These are phyloP conservation scores for Cymbopogon flexuosus DNA, from an alignment of 202 grass and related monocot species.

Conservation along the genomic window DNA sequence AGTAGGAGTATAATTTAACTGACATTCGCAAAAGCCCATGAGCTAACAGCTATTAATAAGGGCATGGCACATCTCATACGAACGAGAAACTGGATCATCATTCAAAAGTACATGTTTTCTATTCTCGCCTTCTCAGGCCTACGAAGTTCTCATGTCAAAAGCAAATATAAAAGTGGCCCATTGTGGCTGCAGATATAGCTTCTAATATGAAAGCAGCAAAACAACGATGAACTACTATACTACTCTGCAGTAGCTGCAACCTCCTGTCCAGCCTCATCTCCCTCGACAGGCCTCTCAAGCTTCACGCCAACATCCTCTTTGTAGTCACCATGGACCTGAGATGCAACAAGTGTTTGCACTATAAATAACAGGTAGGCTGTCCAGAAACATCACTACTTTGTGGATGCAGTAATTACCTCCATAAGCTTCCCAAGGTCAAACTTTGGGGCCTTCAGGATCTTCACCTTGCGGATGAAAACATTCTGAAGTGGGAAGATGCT, in stretches of 20 bases:
- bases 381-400: background rate
- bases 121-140: too few relatives aligned
- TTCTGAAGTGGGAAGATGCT: constrained; percentile 79
- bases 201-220: too few relatives aligned
- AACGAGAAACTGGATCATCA: too few relatives aligned
- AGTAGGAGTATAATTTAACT: too few relatives aligned
- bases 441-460: constrained; percentile 89
- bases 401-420: constrained; percentile 51
- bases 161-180: too few relatives aligned
- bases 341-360: background rate
- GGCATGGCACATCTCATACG: too few relatives aligned
- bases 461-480: constrained; percentile 89
- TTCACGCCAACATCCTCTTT: constrained; percentile 88
- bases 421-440: constrained; percentile 91
- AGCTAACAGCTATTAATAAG: too few relatives aligned
- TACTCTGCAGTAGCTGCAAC: constrained; percentile 37
- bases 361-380: background rate
- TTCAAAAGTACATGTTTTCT: too few relatives aligned
- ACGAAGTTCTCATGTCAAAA: too few relatives aligned
- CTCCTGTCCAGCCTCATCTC: constrained; percentile 49
- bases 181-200: too few relatives aligned
- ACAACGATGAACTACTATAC: background rate
- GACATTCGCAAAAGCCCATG: too few relatives aligned
- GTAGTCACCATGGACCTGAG: constrained; percentile 80
- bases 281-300: constrained; percentile 64